Conservation (phyloP, 2,329 filamentous ascomycete species). For the Botryosphaeria agaves region DNA sequence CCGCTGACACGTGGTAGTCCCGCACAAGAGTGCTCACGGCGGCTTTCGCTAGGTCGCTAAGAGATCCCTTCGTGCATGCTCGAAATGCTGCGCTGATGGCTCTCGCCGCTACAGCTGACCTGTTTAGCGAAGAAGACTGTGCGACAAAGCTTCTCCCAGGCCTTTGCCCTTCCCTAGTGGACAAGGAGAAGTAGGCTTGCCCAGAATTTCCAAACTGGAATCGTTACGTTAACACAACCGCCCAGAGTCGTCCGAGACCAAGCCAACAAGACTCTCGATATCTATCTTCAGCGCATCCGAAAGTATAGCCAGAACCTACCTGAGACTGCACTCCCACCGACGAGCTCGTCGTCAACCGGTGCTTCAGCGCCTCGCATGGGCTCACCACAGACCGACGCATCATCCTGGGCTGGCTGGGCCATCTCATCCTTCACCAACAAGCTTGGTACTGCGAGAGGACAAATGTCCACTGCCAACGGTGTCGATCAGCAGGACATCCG, state of each 20-base stretch:
- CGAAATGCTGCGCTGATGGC: constrained; percentile 80
- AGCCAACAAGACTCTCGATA: constrained; percentile 72
- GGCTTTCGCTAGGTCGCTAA: constrained; percentile 73
- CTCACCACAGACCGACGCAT: constrained; percentile 48
- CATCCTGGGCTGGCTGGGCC: constrained; percentile 82
- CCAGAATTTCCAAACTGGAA: too few species aligned
- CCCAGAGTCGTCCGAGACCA: constrained; percentile 70
- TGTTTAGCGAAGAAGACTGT: constrained; percentile 81
- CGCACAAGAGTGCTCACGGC: constrained; percentile 83
- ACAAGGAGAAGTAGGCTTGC: constrained; percentile 65
- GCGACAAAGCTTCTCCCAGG: constrained; percentile 68
- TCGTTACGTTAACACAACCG: too few species aligned
- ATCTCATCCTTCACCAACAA: constrained; percentile 98
- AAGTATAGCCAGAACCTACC: constrained; percentile 66
- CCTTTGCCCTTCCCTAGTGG: constrained; percentile 69
- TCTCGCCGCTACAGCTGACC: constrained; percentile 65
- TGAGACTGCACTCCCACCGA: constrained; percentile 57
- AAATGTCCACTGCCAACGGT: constrained; percentile 47
- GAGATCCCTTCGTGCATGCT: constrained; percentile 90
- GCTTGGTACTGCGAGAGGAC: constrained; percentile 63
- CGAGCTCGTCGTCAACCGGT: constrained; percentile 21
- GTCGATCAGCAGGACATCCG: constrained; percentile 17
- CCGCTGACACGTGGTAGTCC: constrained; percentile 33
- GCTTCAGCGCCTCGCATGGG: constrained; percentile 52
- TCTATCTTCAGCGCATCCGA: constrained; percentile 67